Base-by-base conservation (phyloP, 1,284 basidiomycete species). In the Heterobasidion irregulare region DNA sequence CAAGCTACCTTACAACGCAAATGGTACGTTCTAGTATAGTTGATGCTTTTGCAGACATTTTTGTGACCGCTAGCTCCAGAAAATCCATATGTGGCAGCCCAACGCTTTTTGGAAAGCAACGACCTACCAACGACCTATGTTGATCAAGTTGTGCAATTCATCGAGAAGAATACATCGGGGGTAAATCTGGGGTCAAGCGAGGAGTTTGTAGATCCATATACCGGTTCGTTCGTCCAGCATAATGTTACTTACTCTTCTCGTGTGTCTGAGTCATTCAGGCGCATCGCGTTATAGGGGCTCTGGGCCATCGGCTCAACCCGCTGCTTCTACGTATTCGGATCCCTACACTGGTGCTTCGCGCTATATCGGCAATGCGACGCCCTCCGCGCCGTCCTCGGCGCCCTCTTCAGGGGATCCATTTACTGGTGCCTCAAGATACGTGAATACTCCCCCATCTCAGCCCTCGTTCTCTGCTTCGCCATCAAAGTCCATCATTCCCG, bases 91-190 rank as follows among this genome's bases (percentile, higher is more conserved):
- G 70, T 75, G 36, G 95, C 94, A 1, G 97, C 97, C 0, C 90
- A 96, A 66, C 81, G 82, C 34, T 99, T 99, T 77, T 72, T 99
- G 50, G 77, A 88, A 58, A 75, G 75, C 57, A 89, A 99, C 67
- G 88, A 98, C 43, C 77, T 99, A 13, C 89, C 96, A 0, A 66
- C 83, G 58, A 77, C 75, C 7, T 96, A 98, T 66, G 72, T 92
- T 18, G 96, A 99, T 62, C 83, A 99, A 70, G 89, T 99, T 16
- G 95, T 93, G 33, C 76, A 79, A 50, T 99, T 98, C 70, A 98
- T 99, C 57, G 89, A 98, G 69, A 90, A 90, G 71, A 98, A 96
- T 63, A 89, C 94, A 0, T 71, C 78, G 12, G 91, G 90, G 2
- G 83, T 91, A 7, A 84, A 77, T 55, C 72, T 96, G 2, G 87